phyloP scores from a whole-genome alignment of 1,139 yeast genomes.

The Candida tetrigidarum region DNA sequence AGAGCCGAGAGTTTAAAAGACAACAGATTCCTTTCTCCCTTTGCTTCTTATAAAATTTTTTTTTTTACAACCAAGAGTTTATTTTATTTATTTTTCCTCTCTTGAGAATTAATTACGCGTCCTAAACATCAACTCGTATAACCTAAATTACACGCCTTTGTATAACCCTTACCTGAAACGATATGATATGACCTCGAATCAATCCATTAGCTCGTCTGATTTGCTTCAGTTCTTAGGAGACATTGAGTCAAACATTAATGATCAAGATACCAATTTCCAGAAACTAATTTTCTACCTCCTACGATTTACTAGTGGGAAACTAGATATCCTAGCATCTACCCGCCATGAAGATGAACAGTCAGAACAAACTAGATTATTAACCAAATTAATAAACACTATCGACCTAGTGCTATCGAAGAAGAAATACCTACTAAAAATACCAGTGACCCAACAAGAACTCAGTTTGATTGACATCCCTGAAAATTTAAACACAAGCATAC shows the following conservation, averaged over 20 bases:
- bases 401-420: conserved; percentile 19
- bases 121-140: background rate
- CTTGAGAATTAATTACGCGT: background rate
- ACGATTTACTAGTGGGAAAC: conserved; percentile 33
- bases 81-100: background rate
- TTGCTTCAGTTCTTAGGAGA: conserved; percentile 40
- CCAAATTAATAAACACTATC: conserved; percentile 14
- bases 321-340: conserved; percentile 12
- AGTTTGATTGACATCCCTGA: conserved; percentile 14
- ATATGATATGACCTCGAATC: conserved; percentile 16
- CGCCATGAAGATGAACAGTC: conserved; percentile 4
- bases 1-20: background rate
- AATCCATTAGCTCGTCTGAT: conserved; percentile 27
- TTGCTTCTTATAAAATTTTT: no score
- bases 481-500: no score
- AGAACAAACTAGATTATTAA: conserved; percentile 6
- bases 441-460: conserved; percentile 16
- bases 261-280: conserved; percentile 42
- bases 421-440: conserved; percentile 19
- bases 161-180: no score
- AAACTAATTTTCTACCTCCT: conserved; percentile 38
- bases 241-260: conserved; percentile 35
- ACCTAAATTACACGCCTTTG: no score
- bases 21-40: background rate
- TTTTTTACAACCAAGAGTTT: background rate